These are phyloP conservation scores for Fusarium siculi DNA, from an alignment of 2,329 filamentous ascomycete species.

Conservation along the genomic window DNA sequence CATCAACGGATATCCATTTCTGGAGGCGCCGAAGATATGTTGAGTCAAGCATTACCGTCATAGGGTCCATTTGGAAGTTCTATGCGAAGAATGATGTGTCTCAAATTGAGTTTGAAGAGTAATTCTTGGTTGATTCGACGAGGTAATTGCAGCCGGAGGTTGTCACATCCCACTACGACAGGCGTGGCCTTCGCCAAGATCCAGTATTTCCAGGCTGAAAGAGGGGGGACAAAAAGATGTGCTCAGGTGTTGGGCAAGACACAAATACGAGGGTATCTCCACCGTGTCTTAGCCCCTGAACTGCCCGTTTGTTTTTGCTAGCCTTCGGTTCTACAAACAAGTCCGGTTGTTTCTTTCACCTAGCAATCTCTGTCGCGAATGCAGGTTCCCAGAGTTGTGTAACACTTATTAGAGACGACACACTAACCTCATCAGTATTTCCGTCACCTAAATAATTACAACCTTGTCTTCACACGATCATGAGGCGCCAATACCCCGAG, in stretches of 20 bases:
- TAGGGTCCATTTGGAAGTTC: conserved; percentile 11
- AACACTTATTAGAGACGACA: background rate
- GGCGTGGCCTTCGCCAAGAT: background rate
- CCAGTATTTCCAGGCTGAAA: background rate
- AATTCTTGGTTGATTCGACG: background rate
- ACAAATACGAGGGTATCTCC: background rate
- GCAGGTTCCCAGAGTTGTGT: background rate
- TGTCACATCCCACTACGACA: background rate
- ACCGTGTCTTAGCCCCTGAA: background rate
- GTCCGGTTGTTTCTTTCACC: background rate
- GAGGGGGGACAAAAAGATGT: background rate
- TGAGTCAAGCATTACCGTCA: background rate
- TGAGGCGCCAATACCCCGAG: background rate
- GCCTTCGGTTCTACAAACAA: background rate
- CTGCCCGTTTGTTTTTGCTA: background rate
- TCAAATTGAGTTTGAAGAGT: background rate
- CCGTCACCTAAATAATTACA: background rate
- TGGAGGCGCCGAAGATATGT: background rate
- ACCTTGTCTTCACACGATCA: background rate
- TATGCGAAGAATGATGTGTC: conserved; percentile 25
- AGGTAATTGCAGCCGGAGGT: conserved; percentile 33
- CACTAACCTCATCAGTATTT: background rate
- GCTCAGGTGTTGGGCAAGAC: background rate
- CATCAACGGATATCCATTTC: conserved; percentile 10
- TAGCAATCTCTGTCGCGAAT: background rate